phyloP scores from a whole-genome alignment of 2,329 filamentous ascomycete genomes.

The Phialemoniopsis sp. region DNA sequence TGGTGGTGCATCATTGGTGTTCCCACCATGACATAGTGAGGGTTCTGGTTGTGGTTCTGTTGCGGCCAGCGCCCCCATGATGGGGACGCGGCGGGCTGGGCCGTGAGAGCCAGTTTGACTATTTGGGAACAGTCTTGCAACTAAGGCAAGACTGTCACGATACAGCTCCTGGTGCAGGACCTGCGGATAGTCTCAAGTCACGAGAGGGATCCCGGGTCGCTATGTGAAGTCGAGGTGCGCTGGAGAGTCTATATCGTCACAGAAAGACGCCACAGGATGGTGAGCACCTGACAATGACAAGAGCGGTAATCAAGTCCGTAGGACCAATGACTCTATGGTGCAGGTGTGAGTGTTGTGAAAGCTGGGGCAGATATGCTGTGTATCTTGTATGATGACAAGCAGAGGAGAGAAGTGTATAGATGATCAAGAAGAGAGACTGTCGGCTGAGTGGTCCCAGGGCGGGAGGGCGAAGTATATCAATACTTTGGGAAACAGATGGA shows the following conservation, averaged over 20 bases:
- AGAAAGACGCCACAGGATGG: slow-evolving; percentile 7
- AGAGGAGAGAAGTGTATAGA: neutral
- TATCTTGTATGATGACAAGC: neutral
- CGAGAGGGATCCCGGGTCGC: slow-evolving; percentile 2
- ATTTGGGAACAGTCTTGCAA: slow-evolving; percentile 21
- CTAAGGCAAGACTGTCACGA: slow-evolving; percentile 18
- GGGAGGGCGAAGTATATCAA: slow-evolving; percentile 11
- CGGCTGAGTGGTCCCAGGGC: slow-evolving; percentile 5
- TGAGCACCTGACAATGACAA: too few relatives aligned
- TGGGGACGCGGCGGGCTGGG: slow-evolving; percentile 36
- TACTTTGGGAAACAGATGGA: slow-evolving; percentile 1
- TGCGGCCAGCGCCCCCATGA: slow-evolving; percentile 55
- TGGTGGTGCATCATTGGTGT: slow-evolving; percentile 32
- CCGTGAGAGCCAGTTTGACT: slow-evolving; percentile 42
- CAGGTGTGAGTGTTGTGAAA: too few relatives aligned
- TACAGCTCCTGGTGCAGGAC: neutral
- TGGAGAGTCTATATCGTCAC: slow-evolving; percentile 9
- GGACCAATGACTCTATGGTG: too few relatives aligned
- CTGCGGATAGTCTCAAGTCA: neutral
- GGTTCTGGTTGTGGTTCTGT: slow-evolving; percentile 25
- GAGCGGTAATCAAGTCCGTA: too few relatives aligned
- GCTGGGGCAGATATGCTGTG: too few relatives aligned
- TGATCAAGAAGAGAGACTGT: neutral
- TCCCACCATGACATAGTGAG: slow-evolving; percentile 46
- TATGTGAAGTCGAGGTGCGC: too few relatives aligned